Evolutionary conservation across 192 early-diverging fungal species (phyloP).

Genomic region (Entomortierella lignicola): DNA sequence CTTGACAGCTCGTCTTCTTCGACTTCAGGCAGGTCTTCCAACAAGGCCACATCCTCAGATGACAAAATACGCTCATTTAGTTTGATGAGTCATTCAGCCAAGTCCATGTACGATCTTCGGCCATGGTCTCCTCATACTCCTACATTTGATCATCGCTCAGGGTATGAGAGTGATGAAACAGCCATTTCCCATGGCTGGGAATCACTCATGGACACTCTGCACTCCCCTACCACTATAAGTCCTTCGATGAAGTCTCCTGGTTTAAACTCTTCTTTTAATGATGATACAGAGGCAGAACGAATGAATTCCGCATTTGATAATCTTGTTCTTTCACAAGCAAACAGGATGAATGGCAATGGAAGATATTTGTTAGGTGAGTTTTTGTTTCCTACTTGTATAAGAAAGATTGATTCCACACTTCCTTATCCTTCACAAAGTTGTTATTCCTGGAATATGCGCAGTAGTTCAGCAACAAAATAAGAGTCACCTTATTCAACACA

Average conservation of each 20-base stretch:
- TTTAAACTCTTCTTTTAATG: slow-evolving; percentile 18
- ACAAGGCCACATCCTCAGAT: slow-evolving; percentile 3
- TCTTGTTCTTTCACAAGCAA: neutral
- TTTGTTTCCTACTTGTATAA: too few relatives aligned
- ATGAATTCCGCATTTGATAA: slow-evolving; percentile 1
- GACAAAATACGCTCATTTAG: slow-evolving; percentile 34
- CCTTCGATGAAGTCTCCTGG: slow-evolving; percentile 11
- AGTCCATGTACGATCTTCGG: slow-evolving; percentile 52
- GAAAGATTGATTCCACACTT: neutral
- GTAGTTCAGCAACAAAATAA: too few relatives aligned
- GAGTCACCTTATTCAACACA: too few relatives aligned
- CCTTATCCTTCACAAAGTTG: neutral
- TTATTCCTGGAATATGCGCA: neutral
- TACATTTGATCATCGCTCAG: slow-evolving; percentile 14
- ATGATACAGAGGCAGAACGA: slow-evolving; percentile 5
- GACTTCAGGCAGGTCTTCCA: slow-evolving; percentile 4
- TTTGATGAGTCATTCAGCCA: slow-evolving; percentile 37
- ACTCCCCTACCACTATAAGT: slow-evolving; percentile 22
- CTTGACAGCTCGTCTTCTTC: slow-evolving; percentile 25
- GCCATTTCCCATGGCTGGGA: slow-evolving; percentile 33
- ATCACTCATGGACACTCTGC: slow-evolving; percentile 44
- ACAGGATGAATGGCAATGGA: slow-evolving; percentile 39
- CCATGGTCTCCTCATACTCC: slow-evolving; percentile 39
- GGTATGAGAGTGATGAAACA: slow-evolving; percentile 44
- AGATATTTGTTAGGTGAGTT: slow-evolving; percentile 45